Evolutionary conservation across 768 basidiomycete genomes (phyloP), one percentile per base, ranked within the genome.

Genomic region (Lactarius sp.): DNA sequence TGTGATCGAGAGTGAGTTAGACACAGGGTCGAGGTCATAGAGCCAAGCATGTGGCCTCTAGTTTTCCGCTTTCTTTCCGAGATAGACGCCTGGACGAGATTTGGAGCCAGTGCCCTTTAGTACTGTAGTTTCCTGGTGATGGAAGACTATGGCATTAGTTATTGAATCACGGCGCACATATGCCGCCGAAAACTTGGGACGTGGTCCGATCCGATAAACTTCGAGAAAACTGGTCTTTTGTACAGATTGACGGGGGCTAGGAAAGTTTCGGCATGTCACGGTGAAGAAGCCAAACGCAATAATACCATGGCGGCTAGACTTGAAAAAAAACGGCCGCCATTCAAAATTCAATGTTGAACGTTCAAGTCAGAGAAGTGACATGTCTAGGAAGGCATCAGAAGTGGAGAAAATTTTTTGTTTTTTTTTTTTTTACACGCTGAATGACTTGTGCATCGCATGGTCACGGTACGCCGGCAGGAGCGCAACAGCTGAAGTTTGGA

Each of bases 1-100:
- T n/a, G 33, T 50, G 53, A 47, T 60, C 58, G 42, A 47, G 33
- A 27, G 50, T 27, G 34, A 20, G 36, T 8, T 3, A 52, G 41
- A 37, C 39, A 42, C 14, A 41, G 53, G 31, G 34, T 22, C 36
- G 59, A 37, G 33, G 27, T 20, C 22, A 51, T 36, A 37, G 18
- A 44, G 53, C 34, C 44, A 42, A 12, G 13, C 16, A 6, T 14
- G 13, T 14, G 52, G 41, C 13, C 31, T 39, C 31, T 56, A 16
- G 3, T 41, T 37, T 64, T 65, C 64, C 64, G 64, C 22, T 14
- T 0, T 16, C 0, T 39, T 65, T 56, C 64, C 64, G 64, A 60
- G 54, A 56, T 56, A 36, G 44, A 46, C 53, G 39, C 46, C 27
- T n/a, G 36, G 20, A 22, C 27, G 41, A 60, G 59, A 64, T 56